Percentiles rank a stretch among this genome's conserved stretches.
phyloP scores from a whole-genome alignment of 345 rosid species.

The Noccaea caerulescens region DNA sequence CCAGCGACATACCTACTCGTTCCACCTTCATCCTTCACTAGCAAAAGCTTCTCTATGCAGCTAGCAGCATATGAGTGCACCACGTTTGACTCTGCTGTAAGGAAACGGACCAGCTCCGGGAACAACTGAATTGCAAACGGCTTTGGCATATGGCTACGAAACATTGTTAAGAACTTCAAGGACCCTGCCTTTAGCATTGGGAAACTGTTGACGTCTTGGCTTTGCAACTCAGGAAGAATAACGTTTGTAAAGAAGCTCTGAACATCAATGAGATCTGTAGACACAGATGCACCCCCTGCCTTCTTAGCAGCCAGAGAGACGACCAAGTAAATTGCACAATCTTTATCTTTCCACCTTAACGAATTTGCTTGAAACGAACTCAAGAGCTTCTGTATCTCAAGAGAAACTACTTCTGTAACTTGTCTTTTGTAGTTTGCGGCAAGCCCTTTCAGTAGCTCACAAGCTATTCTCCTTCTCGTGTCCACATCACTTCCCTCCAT shows the following conservation, averaged over 20 bases:
- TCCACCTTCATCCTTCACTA: slow-evolving; percentile 92
- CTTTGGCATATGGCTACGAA: slow-evolving; percentile 77
- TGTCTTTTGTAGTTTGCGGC: slow-evolving; percentile 77
- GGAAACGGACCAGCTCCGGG: slow-evolving; percentile 74
- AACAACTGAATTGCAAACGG: slow-evolving; percentile 66
- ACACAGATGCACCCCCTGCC: slow-evolving; percentile 76
- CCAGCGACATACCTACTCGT: slow-evolving; percentile 63
- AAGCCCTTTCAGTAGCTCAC: slow-evolving; percentile 94
- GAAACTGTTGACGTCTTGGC: slow-evolving; percentile 70
- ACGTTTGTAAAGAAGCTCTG: slow-evolving; percentile 74
- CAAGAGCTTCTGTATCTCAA: slow-evolving; percentile 78
- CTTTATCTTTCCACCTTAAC: slow-evolving; percentile 95
- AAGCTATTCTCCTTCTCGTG: slow-evolving; percentile 96
- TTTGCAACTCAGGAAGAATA: slow-evolving; percentile 85
- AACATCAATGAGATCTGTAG: slow-evolving; percentile 89
- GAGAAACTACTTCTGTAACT: slow-evolving; percentile 69
- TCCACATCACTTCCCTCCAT: slow-evolving; percentile 99
- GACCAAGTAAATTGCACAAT: slow-evolving; percentile 91
- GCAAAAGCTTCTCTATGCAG: slow-evolving; percentile 90
- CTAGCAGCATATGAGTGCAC: slow-evolving; percentile 98
- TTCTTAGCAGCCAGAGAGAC: slow-evolving; percentile 88
- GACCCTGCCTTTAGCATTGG: slow-evolving; percentile 98
- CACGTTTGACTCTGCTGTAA: slow-evolving; percentile 80
- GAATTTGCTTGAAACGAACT: slow-evolving; percentile 69
- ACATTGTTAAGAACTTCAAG: slow-evolving; percentile 82